Evolutionary conservation across 208 protist species (phyloP).

Genomic region (Trypanosoma caninum): DNA sequence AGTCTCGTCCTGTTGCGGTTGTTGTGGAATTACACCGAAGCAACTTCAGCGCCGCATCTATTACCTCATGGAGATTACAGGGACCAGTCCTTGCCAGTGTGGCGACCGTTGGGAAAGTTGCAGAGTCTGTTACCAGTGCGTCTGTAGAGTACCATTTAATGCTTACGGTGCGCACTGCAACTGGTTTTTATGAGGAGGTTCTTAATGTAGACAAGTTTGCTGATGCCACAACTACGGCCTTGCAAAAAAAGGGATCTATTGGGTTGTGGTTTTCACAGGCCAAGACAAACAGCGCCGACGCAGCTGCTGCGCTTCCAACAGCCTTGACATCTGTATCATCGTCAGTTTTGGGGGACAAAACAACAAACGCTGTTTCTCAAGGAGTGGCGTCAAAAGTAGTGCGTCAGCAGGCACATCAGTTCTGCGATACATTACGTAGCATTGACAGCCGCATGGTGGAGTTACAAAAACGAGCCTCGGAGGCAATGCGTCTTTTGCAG

Average conservation of each 20-base stretch:
- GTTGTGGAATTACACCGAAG: conserved; percentile 76
- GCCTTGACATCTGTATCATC: conserved; percentile 77
- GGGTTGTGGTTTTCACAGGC: conserved; percentile 61
- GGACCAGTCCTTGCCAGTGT: conserved; percentile 58
- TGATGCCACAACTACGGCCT: conserved; percentile 54
- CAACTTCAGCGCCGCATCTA: conserved; percentile 67
- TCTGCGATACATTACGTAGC: conserved; percentile 64
- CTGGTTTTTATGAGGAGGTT: conserved; percentile 67
- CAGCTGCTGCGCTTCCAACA: conserved; percentile 16
- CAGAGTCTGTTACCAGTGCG: conserved; percentile 52
- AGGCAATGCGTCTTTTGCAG: conserved; percentile 77
- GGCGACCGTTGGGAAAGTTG: conserved; percentile 74
- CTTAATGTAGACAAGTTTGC: conserved; percentile 71
- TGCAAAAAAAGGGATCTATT: conserved; percentile 34
- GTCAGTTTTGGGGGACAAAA: conserved; percentile 69
- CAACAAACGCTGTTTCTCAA: conserved; percentile 64
- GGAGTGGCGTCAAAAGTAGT: conserved; percentile 61
- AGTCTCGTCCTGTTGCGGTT: conserved; percentile 49
- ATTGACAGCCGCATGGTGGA: conserved; percentile 65
- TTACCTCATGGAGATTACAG: conserved; percentile 79
- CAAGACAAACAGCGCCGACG: conserved; percentile 6
- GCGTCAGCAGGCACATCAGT: conserved; percentile 60
- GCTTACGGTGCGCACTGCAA: conserved; percentile 63
- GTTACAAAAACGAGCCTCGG: conserved; percentile 68
- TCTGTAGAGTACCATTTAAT: conserved; percentile 80